Conservation (phyloP, 2,329 filamentous ascomycete species). For the Amauroascus niger region DNA sequence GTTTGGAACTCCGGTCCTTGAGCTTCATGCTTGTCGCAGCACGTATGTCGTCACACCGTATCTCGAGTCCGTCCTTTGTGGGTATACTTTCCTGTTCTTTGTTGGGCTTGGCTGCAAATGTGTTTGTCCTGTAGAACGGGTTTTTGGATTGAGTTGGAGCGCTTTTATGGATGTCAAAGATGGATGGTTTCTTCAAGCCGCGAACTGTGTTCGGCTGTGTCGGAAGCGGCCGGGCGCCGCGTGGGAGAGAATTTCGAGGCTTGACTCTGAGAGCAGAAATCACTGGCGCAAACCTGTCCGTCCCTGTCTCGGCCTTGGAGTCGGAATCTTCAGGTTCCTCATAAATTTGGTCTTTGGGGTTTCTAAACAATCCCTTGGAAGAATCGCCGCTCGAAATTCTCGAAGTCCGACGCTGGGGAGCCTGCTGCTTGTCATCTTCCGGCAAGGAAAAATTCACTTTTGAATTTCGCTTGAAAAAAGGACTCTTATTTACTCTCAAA, state of each 20-base stretch:
- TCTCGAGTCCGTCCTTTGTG: slow-evolving; percentile 69
- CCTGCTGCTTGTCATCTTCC: slow-evolving; percentile 22
- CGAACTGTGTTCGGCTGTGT: slow-evolving; percentile 38
- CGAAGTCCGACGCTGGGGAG: slow-evolving; percentile 18
- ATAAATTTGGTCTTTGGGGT: slow-evolving; percentile 60
- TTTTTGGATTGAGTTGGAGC: slow-evolving; percentile 74
- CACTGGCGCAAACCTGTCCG: slow-evolving; percentile 21
- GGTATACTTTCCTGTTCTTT: slow-evolving; percentile 39
- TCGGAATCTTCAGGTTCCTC: slow-evolving; percentile 62
- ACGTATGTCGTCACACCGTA: slow-evolving; percentile 77
- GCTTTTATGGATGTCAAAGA: slow-evolving; percentile 72
- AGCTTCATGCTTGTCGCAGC: slow-evolving; percentile 82
- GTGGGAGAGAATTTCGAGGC: slow-evolving; percentile 53
- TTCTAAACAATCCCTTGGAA: slow-evolving; percentile 46
- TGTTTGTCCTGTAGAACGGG: slow-evolving; percentile 66
- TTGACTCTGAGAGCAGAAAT: slow-evolving; percentile 48
- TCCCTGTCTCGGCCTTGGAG: slow-evolving; percentile 22
- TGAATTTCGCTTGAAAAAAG: slow-evolving; percentile 27
- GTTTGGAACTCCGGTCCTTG: slow-evolving; percentile 73
- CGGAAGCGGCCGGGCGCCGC: slow-evolving; percentile 35
- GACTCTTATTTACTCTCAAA: slow-evolving; percentile 18
- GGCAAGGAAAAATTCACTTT: slow-evolving; percentile 35
- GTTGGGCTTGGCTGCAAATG: slow-evolving; percentile 25
- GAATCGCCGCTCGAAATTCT: slow-evolving; percentile 32
- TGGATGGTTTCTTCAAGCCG: slow-evolving; percentile 38